phyloP scores from a whole-genome alignment of 331 rosid genomes.

The Phaseolus coccineus region DNA sequence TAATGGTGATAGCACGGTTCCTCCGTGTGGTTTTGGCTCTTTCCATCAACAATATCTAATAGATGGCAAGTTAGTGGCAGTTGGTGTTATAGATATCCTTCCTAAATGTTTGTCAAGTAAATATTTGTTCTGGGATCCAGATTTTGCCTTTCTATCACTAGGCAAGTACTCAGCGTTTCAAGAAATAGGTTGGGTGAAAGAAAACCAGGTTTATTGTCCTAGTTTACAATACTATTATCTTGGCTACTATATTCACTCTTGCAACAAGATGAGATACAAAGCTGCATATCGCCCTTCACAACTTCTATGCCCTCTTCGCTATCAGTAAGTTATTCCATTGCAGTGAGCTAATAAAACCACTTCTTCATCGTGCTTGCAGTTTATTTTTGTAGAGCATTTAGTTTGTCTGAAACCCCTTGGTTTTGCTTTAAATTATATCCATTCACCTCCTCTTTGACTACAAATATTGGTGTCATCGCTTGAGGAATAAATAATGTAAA shows the following conservation, averaged over 20 bases:
- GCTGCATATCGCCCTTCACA: conserved; percentile 89
- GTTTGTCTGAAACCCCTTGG: conserved; percentile 21
- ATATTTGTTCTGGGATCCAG: conserved; percentile 98
- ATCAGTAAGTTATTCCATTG: conserved; percentile 67
- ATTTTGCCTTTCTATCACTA: conserved; percentile 89
- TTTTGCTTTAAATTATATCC: background rate
- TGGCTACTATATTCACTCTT: conserved; percentile 94
- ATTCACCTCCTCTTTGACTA: background rate
- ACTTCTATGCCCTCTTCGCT: conserved; percentile 91
- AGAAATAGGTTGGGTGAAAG: conserved; percentile 89
- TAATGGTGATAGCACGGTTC: conserved; percentile 72
- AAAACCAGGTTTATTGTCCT: conserved; percentile 76
- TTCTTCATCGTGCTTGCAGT: conserved; percentile 31
- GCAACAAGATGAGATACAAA: conserved; percentile 95
- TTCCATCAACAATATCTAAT: conserved; percentile 93
- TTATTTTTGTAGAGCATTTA: conserved; percentile 27
- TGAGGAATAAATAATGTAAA: conserved; percentile 22
- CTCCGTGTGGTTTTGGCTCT: conserved; percentile 96
- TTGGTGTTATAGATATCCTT: conserved; percentile 94
- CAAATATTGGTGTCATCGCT: conserved; percentile 14
- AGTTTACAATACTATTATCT: conserved; percentile 90
- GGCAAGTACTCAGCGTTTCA: conserved; percentile 94
- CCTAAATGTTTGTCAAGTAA: conserved; percentile 94
- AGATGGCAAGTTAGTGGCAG: conserved; percentile 86
- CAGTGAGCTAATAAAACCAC: conserved; percentile 6